Conservation (phyloP, 2,329 filamentous ascomycete genomes). For the Elsinoe batatas region DNA sequence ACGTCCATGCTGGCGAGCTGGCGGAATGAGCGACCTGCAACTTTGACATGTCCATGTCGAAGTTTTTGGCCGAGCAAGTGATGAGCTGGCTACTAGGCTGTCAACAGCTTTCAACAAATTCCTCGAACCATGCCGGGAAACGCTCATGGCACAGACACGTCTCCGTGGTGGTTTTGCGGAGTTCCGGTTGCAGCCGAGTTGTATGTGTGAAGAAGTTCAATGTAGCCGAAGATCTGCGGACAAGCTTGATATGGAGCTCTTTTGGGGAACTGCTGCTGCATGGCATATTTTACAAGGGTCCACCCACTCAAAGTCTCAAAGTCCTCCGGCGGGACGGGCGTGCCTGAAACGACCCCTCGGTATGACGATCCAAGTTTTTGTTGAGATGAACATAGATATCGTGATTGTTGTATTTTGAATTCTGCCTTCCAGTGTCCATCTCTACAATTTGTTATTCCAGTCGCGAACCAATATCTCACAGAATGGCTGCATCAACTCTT, state of each 20-base stretch:
- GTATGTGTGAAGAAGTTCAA: neutral
- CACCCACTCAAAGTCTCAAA: no score
- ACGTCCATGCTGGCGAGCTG: neutral
- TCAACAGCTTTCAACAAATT: neutral
- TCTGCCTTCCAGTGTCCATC: neutral
- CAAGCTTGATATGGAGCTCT: neutral
- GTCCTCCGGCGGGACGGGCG: neutral
- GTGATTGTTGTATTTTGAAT: neutral
- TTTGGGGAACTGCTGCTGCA: neutral
- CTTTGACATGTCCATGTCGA: neutral
- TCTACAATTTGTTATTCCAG: neutral
- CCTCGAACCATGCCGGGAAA: constrained; percentile 1
- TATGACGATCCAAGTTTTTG: constrained; percentile 7
- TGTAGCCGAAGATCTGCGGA: neutral
- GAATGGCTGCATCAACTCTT: constrained; percentile 29
- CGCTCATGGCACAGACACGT: neutral
- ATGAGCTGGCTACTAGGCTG: neutral
- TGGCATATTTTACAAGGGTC: no score
- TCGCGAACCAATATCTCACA: neutral
- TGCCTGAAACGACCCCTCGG: neutral
- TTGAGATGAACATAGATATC: constrained; percentile 8
- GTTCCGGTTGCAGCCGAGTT: neutral
- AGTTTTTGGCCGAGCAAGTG: neutral
- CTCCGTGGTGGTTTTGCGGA: neutral
- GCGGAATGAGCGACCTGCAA: neutral